Base-by-base conservation (phyloP, 805 yeast genomes). In the Yamadazyma takamatsuzukensis region DNA sequence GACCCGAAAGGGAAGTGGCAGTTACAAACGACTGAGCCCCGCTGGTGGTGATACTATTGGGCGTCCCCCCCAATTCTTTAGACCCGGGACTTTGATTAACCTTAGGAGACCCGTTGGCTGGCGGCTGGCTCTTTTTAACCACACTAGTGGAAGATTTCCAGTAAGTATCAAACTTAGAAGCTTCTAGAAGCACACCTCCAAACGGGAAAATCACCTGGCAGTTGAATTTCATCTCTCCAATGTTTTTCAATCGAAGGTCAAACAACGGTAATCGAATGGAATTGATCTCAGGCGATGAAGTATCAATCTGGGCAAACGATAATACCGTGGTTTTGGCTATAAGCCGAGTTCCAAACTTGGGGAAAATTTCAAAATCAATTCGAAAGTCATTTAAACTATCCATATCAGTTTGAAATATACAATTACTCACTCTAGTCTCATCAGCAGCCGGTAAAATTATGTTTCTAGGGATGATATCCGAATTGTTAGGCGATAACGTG, bases 151-250 rank as follows among this genome's bases (percentile, higher is more conserved):
- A 64, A 1, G 70, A 81, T 58, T 89, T 93, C 98, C 98, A 90
- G 59, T 90, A 90, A 0, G 97, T 90, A 51, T 89, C 97, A 53
- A 84, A 88, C 61, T 87, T 86, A 8, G 95, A 80, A 26, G 94
- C 83, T 56, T 89, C 97, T 37, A 90, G 63, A 4, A 95, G 82
- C 0, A 61, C 63, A 5, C 96, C 97, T 5, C 80, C 69, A 53
- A 82, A 93, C n/a, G 98, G 97, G 54, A 80, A 79, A 31, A 90
- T 85, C 3, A 90, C 75, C 48, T 86, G 89, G 59, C 79, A 87
- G 41, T 77, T 75, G 57, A 89, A 83, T 22, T 72, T 71, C 27
- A 90, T 59, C 37, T 80, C 83, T 10, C 98, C 98, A 39, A 89
- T 81, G 36, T 82, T 78, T 47, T 83, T 78, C 45, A 90, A 63